Evolutionary conservation across 495 filamentous ascomycete genomes (phyloP).

Genomic region (Penicillium antarcticum): DNA sequence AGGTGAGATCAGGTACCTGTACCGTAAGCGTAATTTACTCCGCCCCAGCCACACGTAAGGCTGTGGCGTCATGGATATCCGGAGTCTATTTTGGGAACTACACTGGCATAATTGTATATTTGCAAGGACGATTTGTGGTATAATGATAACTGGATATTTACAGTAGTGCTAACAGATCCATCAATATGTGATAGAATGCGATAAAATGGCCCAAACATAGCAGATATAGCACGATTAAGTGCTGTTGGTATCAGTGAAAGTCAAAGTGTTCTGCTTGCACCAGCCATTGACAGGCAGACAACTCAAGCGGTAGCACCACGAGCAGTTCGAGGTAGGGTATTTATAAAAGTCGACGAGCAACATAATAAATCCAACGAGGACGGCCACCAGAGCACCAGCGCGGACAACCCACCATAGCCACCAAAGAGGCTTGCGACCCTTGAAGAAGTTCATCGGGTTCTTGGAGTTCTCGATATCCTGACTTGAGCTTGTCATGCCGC

Average conservation of each 20-base stretch:
- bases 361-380: conserved; percentile 78
- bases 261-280: conserved; percentile 66
- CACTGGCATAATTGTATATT: background rate
- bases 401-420: conserved; percentile 97
- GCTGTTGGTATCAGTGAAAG: conserved; percentile 13
- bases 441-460: conserved; percentile 79
- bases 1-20: background rate
- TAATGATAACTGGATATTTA: conserved; percentile 7
- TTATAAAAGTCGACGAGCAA: conserved; percentile 88
- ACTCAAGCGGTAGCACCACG: conserved; percentile 91
- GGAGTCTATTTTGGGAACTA: too few relatives aligned
- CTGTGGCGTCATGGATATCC: too few relatives aligned
- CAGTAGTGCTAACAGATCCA: conserved; percentile 5
- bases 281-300: conserved; percentile 79
- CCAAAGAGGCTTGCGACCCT: conserved; percentile 86
- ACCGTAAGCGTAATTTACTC: too few relatives aligned
- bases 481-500: conserved; percentile 5
- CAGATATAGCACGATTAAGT: conserved; percentile 3
- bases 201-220: background rate
- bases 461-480: conserved; percentile 40
- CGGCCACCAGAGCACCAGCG: conserved; percentile 71
- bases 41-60: too few relatives aligned
- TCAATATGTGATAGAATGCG: background rate
- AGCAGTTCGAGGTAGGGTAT: conserved; percentile 64
- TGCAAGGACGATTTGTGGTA: background rate